These are phyloP conservation scores for Xylaria castorea DNA, from an alignment of 495 filamentous ascomycete species.

Conservation along the genomic window DNA sequence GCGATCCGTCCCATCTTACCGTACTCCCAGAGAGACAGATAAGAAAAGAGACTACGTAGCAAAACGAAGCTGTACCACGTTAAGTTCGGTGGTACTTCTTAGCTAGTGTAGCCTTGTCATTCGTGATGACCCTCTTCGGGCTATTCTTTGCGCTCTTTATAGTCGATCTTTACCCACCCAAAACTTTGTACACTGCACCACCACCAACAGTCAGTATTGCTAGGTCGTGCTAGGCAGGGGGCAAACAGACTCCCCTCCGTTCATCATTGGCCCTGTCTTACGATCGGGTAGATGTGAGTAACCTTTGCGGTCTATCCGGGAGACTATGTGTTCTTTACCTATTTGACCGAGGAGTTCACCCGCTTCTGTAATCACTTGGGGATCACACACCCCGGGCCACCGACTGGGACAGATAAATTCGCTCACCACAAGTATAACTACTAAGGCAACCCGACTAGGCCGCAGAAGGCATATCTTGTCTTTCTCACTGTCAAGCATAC, in stretches of 20 bases:
- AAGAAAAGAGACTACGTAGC: neutral
- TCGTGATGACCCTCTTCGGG: neutral
- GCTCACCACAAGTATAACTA: slow-evolving; percentile 15
- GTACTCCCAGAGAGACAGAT: neutral
- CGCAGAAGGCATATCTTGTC: neutral
- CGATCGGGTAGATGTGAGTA: neutral
- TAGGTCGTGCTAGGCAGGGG: slow-evolving; percentile 1
- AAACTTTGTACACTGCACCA: neutral
- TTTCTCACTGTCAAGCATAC: neutral
- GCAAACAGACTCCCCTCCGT: neutral
- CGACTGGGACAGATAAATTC: neutral
- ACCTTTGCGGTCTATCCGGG: neutral
- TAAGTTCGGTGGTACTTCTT: slow-evolving; percentile 7
- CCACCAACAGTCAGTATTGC: slow-evolving; percentile 2
- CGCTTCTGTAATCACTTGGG: neutral
- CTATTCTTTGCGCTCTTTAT: neutral
- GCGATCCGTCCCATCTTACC: neutral
- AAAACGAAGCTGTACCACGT: neutral
- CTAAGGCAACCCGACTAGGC: neutral
- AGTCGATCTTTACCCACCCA: neutral
- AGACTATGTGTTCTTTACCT: neutral
- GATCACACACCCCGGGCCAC: neutral
- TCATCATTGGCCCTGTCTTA: neutral
- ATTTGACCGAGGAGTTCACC: neutral
- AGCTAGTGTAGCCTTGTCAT: slow-evolving; percentile 5